phyloP scores from a whole-genome alignment of 2,329 filamentous ascomycete species.

The Eurotiales sp. region DNA sequence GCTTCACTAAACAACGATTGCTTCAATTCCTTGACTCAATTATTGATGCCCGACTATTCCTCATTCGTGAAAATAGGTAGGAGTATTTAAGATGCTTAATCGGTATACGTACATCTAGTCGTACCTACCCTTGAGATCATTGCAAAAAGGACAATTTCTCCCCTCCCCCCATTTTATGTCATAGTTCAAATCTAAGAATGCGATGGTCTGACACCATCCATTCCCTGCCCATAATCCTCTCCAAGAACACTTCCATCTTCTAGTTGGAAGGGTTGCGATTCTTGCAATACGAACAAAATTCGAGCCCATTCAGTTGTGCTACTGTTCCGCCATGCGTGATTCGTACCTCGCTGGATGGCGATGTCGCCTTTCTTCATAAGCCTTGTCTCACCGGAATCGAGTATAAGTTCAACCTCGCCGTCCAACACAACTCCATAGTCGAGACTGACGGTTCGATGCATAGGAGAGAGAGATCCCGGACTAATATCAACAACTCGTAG shows the following conservation, averaged over 20 bases:
- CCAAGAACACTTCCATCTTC: constrained; percentile 22
- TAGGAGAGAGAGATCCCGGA: constrained; percentile 33
- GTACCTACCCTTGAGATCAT: too few species aligned
- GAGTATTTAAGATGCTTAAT: too few species aligned
- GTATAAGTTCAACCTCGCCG: constrained; percentile 49
- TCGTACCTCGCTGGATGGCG: constrained; percentile 54
- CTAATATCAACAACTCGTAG: constrained; percentile 41
- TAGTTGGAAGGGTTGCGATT: constrained; percentile 4
- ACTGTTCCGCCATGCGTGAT: constrained; percentile 53
- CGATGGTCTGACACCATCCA: constrained; percentile 17
- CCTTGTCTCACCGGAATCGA: constrained; percentile 51
- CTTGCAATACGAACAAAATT: constrained; percentile 33
- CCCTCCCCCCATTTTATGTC: too few species aligned
- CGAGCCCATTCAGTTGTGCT: constrained; percentile 48
- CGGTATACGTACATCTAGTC: too few species aligned
- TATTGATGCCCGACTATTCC: too few species aligned
- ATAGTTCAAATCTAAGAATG: too few species aligned
- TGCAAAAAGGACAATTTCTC: too few species aligned
- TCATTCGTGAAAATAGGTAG: too few species aligned
- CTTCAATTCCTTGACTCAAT: too few species aligned
- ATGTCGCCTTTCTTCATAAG: constrained; percentile 51
- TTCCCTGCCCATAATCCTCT: constrained; percentile 16
- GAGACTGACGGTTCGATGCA: constrained; percentile 54
- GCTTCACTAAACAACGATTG: too few species aligned
- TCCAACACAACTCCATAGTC: constrained; percentile 56